phyloP scores from a whole-genome alignment of 2,329 filamentous ascomycete genomes.

The Fusarium euwallaceae region DNA sequence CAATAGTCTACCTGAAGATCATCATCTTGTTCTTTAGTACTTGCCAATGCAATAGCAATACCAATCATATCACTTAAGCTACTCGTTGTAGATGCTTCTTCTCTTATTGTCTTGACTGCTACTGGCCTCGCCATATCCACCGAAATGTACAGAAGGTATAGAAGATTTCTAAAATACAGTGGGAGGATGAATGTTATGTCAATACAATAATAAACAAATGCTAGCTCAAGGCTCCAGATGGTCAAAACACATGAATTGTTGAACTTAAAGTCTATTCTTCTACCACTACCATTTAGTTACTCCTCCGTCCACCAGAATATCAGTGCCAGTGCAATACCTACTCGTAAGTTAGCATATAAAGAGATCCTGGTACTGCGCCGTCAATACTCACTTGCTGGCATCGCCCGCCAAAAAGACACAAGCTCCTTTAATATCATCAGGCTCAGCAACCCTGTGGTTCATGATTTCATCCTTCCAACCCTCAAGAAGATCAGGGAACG shows the following conservation, averaged over 20 bases:
- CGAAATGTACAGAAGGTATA: no score
- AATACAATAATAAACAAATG: background rate
- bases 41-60: background rate
- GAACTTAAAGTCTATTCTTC: background rate
- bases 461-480: slow-evolving; percentile 64
- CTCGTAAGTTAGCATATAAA: background rate
- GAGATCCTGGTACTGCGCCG: background rate
- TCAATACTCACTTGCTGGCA: slow-evolving; percentile 56
- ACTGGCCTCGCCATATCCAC: background rate
- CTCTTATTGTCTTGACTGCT: background rate
- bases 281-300: slow-evolving; percentile 53
- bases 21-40: background rate
- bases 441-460: slow-evolving; percentile 60
- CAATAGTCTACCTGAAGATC: background rate
- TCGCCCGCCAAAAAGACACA: slow-evolving; percentile 63
- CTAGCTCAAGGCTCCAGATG: background rate
- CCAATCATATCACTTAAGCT: no score
- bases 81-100: background rate
- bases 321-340: slow-evolving; percentile 57
- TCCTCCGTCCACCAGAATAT: slow-evolving; percentile 62
- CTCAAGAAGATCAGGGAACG: slow-evolving; percentile 61
- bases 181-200: fast-evolving
- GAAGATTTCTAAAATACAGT: no score
- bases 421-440: slow-evolving; percentile 63
- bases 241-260: background rate